Evolutionary conservation across 2,329 filamentous ascomycete genomes (phyloP).

Genomic region (Emmonsiellopsis sp.): DNA sequence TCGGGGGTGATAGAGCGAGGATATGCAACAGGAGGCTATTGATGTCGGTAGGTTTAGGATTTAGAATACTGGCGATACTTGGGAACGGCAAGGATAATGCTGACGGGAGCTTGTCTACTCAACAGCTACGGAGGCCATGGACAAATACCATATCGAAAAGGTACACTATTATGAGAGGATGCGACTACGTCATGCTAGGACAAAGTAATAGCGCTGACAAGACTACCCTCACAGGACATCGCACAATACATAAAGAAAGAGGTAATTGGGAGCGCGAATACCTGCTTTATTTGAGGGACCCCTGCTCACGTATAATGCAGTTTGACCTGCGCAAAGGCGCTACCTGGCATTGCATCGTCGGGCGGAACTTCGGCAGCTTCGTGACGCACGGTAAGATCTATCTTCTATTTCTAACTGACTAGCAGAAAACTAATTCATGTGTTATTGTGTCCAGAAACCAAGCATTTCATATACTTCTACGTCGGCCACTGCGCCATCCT

Average conservation of each 20-base stretch:
- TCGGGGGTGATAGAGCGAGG: conserved; percentile 61
- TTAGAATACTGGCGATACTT: background rate
- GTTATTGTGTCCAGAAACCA: conserved; percentile 60
- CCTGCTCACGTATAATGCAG: conserved; percentile 39
- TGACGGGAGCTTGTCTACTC: conserved; percentile 18
- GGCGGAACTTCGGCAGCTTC: conserved; percentile 97
- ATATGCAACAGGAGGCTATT: conserved; percentile 93
- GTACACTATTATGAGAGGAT: conserved; percentile 25
- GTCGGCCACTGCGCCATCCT: conserved; percentile 96
- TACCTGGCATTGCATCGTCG: conserved; percentile 99
- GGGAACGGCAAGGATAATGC: background rate
- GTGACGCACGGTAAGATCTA: conserved; percentile 76
- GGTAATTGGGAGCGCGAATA: conserved; percentile 39
- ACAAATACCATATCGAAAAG: conserved; percentile 64
- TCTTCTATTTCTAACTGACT: background rate
- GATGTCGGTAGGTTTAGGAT: conserved; percentile 67
- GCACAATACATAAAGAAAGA: conserved; percentile 93
- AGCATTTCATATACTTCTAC: conserved; percentile 99
- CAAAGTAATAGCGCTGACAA: conserved; percentile 8
- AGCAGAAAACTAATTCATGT: too few species aligned
- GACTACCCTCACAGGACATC: conserved; percentile 59
- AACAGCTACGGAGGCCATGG: conserved; percentile 61
- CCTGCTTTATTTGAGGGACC: conserved; percentile 5
- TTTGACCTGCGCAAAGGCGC: conserved; percentile 95
- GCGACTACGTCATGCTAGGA: too few species aligned